These are phyloP conservation scores for Russula lepida DNA, from an alignment of 768 basidiomycete species.

Conservation along the genomic window DNA sequence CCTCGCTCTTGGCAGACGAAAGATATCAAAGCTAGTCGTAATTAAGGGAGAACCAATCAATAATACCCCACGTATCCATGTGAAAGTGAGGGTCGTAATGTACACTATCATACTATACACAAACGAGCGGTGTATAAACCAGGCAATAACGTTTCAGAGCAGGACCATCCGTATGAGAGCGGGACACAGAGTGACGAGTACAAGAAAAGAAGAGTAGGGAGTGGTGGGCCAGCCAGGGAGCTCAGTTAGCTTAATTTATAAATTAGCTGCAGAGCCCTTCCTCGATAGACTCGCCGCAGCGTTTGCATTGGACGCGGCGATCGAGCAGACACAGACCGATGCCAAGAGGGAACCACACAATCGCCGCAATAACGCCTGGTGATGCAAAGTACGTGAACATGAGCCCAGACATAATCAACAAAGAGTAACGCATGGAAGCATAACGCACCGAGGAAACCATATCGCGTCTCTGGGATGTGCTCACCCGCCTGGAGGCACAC, in stretches of 20 bases:
- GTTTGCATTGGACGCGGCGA: constrained; percentile 52
- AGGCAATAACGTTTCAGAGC: neutral
- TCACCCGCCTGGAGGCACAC: constrained; percentile 68
- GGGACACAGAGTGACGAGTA: neutral
- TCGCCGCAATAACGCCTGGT: constrained; percentile 67
- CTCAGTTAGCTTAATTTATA: neutral
- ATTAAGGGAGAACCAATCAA: neutral
- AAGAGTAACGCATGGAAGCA: neutral
- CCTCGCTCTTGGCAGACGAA: neutral
- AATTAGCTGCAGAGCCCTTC: constrained; percentile 24
- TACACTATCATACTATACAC: neutral
- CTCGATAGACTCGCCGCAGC: constrained; percentile 37
- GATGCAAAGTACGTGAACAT: neutral
- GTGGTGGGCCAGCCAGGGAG: neutral
- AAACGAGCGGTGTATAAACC: neutral
- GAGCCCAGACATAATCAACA: neutral
- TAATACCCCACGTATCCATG: neutral
- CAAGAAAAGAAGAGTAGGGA: neutral
- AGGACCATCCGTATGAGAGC: neutral
- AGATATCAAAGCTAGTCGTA: neutral
- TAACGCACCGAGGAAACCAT: constrained; percentile 58
- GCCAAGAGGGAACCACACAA: constrained; percentile 83
- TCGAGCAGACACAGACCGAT: constrained; percentile 73
- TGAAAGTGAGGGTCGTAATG: neutral
- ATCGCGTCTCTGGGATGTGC: constrained; percentile 57